Percentiles rank a stretch among this genome's conserved stretches.
Conservation (phyloP, 2,329 filamentous ascomycete genomes). For the Penicillium thymicola region DNA sequence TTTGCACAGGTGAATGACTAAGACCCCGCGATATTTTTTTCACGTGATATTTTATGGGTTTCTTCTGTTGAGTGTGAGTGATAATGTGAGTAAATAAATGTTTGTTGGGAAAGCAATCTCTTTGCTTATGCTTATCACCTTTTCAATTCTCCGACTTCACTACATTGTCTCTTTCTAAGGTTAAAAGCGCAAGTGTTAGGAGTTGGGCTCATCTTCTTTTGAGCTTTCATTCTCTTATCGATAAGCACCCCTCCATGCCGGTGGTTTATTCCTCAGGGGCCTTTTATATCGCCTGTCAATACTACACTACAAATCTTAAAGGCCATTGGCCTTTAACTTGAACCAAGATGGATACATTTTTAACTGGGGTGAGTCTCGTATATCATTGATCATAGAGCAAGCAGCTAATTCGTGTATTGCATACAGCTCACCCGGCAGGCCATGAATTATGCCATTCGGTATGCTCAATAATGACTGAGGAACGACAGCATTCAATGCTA, state of each 20-base stretch:
- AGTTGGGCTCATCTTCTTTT: constrained; percentile 3
- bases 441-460: constrained; percentile 85
- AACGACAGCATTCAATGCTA: neutral
- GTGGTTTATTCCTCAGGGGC: neutral
- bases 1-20: constrained; percentile 23
- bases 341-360: constrained; percentile 66
- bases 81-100: neutral
- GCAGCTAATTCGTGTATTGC: constrained; percentile 21
- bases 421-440: constrained; percentile 68
- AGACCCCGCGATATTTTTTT: constrained; percentile 19
- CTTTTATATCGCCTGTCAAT: constrained; percentile 3
- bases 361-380: constrained; percentile 52
- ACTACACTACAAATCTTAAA: neutral
- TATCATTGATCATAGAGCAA: constrained; percentile 2
- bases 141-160: neutral
- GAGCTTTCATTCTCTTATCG: constrained; percentile 9
- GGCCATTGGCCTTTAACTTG: neutral
- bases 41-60: constrained; percentile 14
- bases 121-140: neutral
- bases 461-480: constrained; percentile 8
- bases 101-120: neutral
- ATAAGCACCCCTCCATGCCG: constrained; percentile 6
- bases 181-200: neutral
- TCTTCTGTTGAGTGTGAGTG: neutral
- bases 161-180: neutral